Percentiles rank a stretch among this genome's conserved stretches.
These are phyloP conservation scores for Atkinsonella texensis DNA, from an alignment of 2,329 filamentous ascomycete species.

Conservation along the genomic window DNA sequence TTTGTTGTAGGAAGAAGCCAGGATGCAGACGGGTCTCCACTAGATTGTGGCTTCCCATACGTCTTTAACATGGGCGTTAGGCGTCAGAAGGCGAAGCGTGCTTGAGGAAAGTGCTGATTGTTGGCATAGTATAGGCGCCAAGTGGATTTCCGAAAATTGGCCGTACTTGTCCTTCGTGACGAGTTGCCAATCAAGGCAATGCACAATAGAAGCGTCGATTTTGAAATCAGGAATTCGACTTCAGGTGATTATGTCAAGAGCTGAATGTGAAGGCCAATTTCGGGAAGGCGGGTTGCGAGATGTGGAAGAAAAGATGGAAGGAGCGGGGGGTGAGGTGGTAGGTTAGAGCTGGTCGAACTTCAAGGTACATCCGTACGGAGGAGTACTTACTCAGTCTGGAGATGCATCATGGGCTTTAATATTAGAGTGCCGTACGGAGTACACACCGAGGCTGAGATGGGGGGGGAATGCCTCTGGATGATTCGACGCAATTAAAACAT, in stretches of 20 bases:
- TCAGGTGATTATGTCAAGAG: not conserved
- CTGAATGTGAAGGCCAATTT: not conserved
- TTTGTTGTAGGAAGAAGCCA: slow-evolving; percentile 2
- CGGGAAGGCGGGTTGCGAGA: not conserved
- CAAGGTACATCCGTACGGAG: not conserved
- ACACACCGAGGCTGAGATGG: too few relatives aligned
- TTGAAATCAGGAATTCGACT: not conserved
- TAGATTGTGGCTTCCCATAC: not conserved
- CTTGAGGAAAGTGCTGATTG: not conserved
- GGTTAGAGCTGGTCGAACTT: not conserved
- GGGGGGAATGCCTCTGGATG: too few relatives aligned
- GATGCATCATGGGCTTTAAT: too few relatives aligned
- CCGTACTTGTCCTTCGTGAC: not conserved
- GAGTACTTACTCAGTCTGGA: too few relatives aligned
- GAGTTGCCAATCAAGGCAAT: not conserved
- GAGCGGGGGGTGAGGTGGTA: not conserved
- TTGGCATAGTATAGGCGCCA: not conserved
- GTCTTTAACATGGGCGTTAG: not conserved
- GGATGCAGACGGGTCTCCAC: not conserved
- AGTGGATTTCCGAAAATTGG: not conserved
- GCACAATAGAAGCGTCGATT: not conserved
- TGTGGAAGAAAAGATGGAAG: not conserved
- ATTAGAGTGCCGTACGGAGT: too few relatives aligned
- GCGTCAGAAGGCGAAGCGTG: not conserved
- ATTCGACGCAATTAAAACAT: not conserved